Evolutionary conservation across 2,329 filamentous ascomycete genomes (phyloP).

Genomic region (Neophaeococcomyces aloes): DNA sequence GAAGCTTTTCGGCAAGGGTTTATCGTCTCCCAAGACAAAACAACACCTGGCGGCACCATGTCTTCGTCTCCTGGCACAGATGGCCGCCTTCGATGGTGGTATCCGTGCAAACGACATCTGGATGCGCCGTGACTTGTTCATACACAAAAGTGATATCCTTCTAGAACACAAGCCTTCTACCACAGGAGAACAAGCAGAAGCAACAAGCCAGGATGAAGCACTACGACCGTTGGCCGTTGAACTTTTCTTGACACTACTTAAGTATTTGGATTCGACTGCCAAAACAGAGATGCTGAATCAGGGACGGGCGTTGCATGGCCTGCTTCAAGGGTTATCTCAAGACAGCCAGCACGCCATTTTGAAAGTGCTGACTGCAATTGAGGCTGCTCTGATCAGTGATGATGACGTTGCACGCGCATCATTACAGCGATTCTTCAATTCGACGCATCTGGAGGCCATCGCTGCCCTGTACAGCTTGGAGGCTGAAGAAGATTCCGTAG

Average conservation of each 20-base stretch:
- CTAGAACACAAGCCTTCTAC: slow-evolving; percentile 55
- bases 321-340: slow-evolving; percentile 66
- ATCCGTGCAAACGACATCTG: slow-evolving; percentile 68
- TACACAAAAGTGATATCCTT: slow-evolving; percentile 70
- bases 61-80: slow-evolving; percentile 72
- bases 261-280: slow-evolving; percentile 62
- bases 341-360: slow-evolving; percentile 66
- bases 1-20: slow-evolving; percentile 65
- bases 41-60: slow-evolving; percentile 84
- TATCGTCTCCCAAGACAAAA: slow-evolving; percentile 71
- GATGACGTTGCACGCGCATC: slow-evolving; percentile 58
- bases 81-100: slow-evolving; percentile 78
- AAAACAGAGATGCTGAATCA: slow-evolving; percentile 77
- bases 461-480: slow-evolving; percentile 56
- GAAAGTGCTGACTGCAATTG: slow-evolving; percentile 63
- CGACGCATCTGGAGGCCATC: slow-evolving; percentile 61
- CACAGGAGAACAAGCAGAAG: slow-evolving; percentile 41
- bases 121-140: slow-evolving; percentile 63
- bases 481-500: slow-evolving; percentile 27
- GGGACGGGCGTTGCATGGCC: slow-evolving; percentile 53
- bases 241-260: slow-evolving; percentile 69
- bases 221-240: slow-evolving; percentile 72
- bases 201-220: slow-evolving; percentile 64
- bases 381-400: slow-evolving; percentile 63
- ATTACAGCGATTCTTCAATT: slow-evolving; percentile 67